Evolutionary conservation across 768 basidiomycete species (phyloP).

Genomic region (Leccinum longicurvipes): DNA sequence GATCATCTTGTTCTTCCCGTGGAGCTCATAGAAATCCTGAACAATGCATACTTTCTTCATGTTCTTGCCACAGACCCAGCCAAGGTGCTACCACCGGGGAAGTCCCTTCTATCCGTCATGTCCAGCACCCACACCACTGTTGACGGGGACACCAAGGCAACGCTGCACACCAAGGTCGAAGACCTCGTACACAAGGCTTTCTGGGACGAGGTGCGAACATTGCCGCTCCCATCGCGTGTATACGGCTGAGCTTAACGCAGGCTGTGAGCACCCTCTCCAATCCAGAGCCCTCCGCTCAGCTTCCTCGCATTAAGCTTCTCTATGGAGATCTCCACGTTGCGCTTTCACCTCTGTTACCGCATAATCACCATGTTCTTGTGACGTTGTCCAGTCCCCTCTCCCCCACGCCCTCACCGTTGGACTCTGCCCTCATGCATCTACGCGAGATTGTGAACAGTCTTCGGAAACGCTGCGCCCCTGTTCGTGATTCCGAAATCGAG

Average conservation of each 20-base stretch:
- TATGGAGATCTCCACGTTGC: conserved; percentile 52
- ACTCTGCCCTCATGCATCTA: conserved; percentile 52
- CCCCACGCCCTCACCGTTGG: conserved; percentile 66
- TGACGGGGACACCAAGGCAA: conserved; percentile 22
- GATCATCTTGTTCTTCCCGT: conserved; percentile 40
- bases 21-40: conserved; percentile 54
- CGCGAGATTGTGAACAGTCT: conserved; percentile 51
- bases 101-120: conserved; percentile 68
- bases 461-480: conserved; percentile 63
- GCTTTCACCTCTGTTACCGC: conserved; percentile 57
- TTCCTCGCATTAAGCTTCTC: conserved; percentile 54
- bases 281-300: conserved; percentile 54
- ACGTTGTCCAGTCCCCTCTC: conserved; percentile 56
- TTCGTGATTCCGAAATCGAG: conserved; percentile 56
- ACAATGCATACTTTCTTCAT: conserved; percentile 65
- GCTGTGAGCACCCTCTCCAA: conserved; percentile 54
- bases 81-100: conserved; percentile 64
- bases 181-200: conserved; percentile 59
- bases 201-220: conserved; percentile 63
- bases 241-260: conserved; percentile 37
- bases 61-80: conserved; percentile 60
- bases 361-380: conserved; percentile 45
- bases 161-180: conserved; percentile 47
- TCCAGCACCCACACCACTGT: conserved; percentile 24
- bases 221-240: conserved; percentile 3